Evolutionary conservation across 2,329 filamentous ascomycete species (phyloP), one percentile per base, ranked within the genome.

Genomic region (Penicillium brasilianum): DNA sequence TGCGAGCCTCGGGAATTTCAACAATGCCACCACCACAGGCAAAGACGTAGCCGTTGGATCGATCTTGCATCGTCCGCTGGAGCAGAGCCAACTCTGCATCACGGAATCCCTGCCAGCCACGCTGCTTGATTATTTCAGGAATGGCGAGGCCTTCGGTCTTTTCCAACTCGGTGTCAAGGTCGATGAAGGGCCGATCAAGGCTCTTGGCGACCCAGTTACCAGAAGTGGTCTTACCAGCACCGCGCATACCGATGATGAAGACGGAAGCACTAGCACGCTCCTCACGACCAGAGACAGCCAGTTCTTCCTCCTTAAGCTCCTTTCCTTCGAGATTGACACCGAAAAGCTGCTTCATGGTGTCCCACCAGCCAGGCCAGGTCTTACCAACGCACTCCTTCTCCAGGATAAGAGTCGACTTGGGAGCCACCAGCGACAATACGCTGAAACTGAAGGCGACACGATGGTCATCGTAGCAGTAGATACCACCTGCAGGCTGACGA

Each of bases 291-390:
- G 76, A 71, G 25, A 77, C 76, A 49, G 79, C 67, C 28, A 68
- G 63, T 50, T 76, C 74, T 6, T 72, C 73, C 60, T 75, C 79
- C 32, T 69, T 76, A 16, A 82, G 70, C 68, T 96, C 92, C 37
- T 89, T 86, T 13, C 95, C 95, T 62, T 89, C 85, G n/a, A 98
- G 81, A 30, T 84, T 79, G 30, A 91, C 90, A 36, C 88, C 84
- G 81, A 97, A 99, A 14, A 87, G 85, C 67, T 90, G 87, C 22
- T 89, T 88, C 58, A 98, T 80, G 18, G 89, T 87, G 76, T 99
- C 95, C 95, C 95, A 99, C 92, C 95, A 99, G 10, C 94, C 95
- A 0, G 95, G 95, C 95, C 95, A 99, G 2, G 95, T 99, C 83
- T 99, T 99, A 43, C 91, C 93, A 2, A 92, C 91, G 74, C 95